Base-by-base conservation (phyloP, 2,329 filamentous ascomycete species). In the Fusarium citri region DNA sequence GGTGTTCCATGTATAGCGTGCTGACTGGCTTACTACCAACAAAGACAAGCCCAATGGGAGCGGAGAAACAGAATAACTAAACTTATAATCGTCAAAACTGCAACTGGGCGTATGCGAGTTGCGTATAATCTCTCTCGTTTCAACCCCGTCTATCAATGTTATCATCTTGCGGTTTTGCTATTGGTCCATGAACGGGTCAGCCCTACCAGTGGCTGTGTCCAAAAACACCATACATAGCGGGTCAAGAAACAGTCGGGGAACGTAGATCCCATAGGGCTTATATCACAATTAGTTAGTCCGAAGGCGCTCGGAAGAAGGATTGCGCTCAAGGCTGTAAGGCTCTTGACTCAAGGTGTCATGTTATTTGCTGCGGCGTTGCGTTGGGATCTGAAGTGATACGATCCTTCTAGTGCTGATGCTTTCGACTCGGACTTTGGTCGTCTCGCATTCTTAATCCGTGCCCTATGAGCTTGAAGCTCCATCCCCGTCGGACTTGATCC, bases 341-440 rank as follows among this genome's bases (percentile, higher is more conserved):
- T 58, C 49, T 56, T 16, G 42, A 30, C 42, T 26, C 22, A 28
- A 30, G 45, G 16, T 50, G 37, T 64, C 54, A 49, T 60, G 22
- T 34, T 49, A 20, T 55, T 25, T 40, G 11, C 18, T 64, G 20
- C 42, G 18, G 46, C 20, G 47, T 51, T 48, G 41, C 20, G 47
- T 51, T 48, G 34, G 31, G 59, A 42, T 64, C 40, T 41, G 40
- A 45, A 34, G 45, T 59, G 59, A 46, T 40, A 46, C 50, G 26
- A 57, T 20, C 15, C 61, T 57, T 34, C 64, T 68, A 71, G 67
- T 64, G 67, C 67, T 70, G 67, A 71, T 71, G 46, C 6, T 30
- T 20, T 31, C 8, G 16, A 45, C 31, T 37, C 53, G 28, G 45
- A 55, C 43, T 50, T 55, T 16, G 46, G 46, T 25, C 10, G 25